phyloP scores from a whole-genome alignment of 306 rosid species.

The cucumber (Cucumis sativus) region Cucumber_9930_V3 NC_026656.2:1381501-1382000 shows the following conservation, averaged over 20 bases:
- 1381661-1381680: conserved; percentile 69
- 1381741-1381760: conserved; percentile 91
- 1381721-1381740: conserved; percentile 80
- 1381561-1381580: conserved; percentile 66
- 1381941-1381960: conserved; percentile 99
- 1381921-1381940: conserved; percentile 79
- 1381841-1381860: conserved; percentile 65
- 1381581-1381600: conserved; percentile 39
- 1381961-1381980: conserved; percentile 50
- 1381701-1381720: conserved; percentile 76
- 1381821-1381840: conserved; percentile 57
- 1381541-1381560: conserved; percentile 65
- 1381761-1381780: conserved; percentile 44
- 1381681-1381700: conserved; percentile 60
- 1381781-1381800: conserved; percentile 72
- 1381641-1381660: conserved; percentile 70
- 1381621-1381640: conserved; percentile 69
- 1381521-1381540: conserved; percentile 30
- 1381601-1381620: conserved; percentile 58
- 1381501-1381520: conserved; percentile 86
- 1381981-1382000: conserved; percentile 62
- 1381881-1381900: conserved; percentile 89
- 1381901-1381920: conserved; percentile 62
- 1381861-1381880: conserved; percentile 98
- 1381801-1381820: conserved; percentile 77